Evolutionary conservation across 1,284 basidiomycete genomes (phyloP).

Genomic region (Peniophora sp.): DNA sequence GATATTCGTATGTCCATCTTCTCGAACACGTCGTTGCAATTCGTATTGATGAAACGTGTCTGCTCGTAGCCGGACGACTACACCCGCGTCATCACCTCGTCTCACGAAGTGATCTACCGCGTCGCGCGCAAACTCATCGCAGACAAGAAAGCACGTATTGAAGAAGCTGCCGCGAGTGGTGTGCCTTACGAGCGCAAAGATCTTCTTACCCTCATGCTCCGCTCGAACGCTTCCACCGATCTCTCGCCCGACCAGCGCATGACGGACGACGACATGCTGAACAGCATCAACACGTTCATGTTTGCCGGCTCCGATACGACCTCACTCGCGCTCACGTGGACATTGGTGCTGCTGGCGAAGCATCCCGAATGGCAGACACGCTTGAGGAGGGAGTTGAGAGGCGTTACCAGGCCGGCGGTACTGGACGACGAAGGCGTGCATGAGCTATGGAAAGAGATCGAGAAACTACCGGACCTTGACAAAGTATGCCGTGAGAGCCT

Average conservation of each 20-base stretch:
- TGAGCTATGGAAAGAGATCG: constrained; percentile 47
- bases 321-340: constrained; percentile 73
- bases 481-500: constrained; percentile 71
- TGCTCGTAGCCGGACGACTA: constrained; percentile 51
- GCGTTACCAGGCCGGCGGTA: constrained; percentile 28
- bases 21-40: neutral
- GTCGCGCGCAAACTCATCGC: constrained; percentile 64
- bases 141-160: constrained; percentile 62
- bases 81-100: constrained; percentile 40
- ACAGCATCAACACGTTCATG: constrained; percentile 82
- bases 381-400: constrained; percentile 53
- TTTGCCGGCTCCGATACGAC: constrained; percentile 85
- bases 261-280: constrained; percentile 72
- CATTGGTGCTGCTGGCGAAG: constrained; percentile 59
- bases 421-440: constrained; percentile 52
- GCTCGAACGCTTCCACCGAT: constrained; percentile 61
- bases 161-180: constrained; percentile 43
- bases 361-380: constrained; percentile 55
- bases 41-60: constrained; percentile 3
- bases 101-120: constrained; percentile 53
- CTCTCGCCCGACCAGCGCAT: constrained; percentile 61
- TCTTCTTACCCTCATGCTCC: constrained; percentile 48
- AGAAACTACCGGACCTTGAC: constrained; percentile 65
- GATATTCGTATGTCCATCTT: constrained; percentile 44
- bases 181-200: constrained; percentile 48